phyloP scores from a whole-genome alignment of 2,329 filamentous ascomycete species.

The Hypoxylon sp. region DNA sequence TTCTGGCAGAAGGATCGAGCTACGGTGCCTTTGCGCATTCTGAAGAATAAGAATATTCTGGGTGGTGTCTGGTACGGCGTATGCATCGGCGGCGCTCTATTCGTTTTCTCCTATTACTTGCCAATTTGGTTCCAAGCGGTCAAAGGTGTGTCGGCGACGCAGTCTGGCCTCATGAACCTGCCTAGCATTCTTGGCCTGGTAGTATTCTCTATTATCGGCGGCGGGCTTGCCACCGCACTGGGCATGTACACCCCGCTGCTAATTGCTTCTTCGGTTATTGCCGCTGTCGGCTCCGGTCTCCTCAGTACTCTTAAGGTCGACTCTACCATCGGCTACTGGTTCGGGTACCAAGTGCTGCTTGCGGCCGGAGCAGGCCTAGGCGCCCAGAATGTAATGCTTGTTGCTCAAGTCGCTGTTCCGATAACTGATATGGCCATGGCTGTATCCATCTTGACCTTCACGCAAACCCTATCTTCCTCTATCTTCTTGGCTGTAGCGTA shows the following conservation, averaged over 20 bases:
- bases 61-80: conserved; percentile 34
- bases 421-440: conserved; percentile 32
- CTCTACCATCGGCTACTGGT: conserved; percentile 57
- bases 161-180: conserved; percentile 57
- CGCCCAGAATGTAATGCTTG: conserved; percentile 36
- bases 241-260: conserved; percentile 60
- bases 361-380: conserved; percentile 21
- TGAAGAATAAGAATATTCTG: conserved; percentile 47
- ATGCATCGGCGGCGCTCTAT: conserved; percentile 25
- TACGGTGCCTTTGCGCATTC: conserved; percentile 60
- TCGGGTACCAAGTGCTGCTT: conserved; percentile 58
- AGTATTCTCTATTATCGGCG: conserved; percentile 51
- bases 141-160: conserved; percentile 55
- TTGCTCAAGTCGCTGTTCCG: conserved; percentile 28
- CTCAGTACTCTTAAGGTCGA: conserved; percentile 58
- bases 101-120: conserved; percentile 53
- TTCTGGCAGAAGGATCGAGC: conserved; percentile 57
- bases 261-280: conserved; percentile 54
- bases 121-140: conserved; percentile 55
- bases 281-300: conserved; percentile 57
- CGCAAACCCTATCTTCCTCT: conserved; percentile 29
- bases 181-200: conserved; percentile 56
- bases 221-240: conserved; percentile 53
- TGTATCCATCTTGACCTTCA: conserved; percentile 30
- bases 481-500: conserved; percentile 29